These are phyloP conservation scores for Trichoderma asperellum DNA, from an alignment of 2,329 filamentous ascomycete species.

Conservation along the genomic window DNA sequence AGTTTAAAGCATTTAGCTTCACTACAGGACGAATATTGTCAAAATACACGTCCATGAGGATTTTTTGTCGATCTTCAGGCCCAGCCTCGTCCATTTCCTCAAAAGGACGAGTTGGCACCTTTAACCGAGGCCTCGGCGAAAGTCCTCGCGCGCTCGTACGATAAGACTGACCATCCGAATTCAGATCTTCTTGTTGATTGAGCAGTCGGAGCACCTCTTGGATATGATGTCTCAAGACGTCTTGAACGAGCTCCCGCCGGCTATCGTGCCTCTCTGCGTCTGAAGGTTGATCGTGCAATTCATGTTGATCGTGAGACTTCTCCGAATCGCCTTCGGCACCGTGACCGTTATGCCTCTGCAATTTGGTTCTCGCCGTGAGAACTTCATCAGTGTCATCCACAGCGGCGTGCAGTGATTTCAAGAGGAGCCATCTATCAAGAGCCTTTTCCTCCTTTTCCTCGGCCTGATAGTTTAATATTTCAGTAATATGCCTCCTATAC, in stretches of 20 bases:
- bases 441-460: conserved; percentile 34
- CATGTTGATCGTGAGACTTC: neutral
- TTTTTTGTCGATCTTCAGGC: conserved; percentile 54
- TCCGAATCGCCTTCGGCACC: conserved; percentile 3
- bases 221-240: conserved; percentile 55
- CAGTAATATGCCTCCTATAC: conserved; percentile 37
- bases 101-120: conserved; percentile 40
- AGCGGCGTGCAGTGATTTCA: conserved; percentile 47
- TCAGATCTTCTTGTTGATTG: conserved; percentile 45
- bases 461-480: conserved; percentile 34
- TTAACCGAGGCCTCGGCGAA: conserved; percentile 24
- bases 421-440: conserved; percentile 40
- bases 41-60: conserved; percentile 60
- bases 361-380: conserved; percentile 42
- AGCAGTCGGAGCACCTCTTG: conserved; percentile 54
- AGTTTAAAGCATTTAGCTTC: conserved; percentile 40
- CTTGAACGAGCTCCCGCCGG: conserved; percentile 46
- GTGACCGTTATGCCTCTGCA: conserved; percentile 1
- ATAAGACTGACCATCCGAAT: conserved; percentile 34
- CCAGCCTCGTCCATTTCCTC: conserved; percentile 52
- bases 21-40: conserved; percentile 48
- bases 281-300: neutral
- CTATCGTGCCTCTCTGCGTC: conserved; percentile 29
- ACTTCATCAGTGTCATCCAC: conserved; percentile 50
- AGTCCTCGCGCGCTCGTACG: conserved; percentile 31